Base-by-base conservation (phyloP, 2,329 filamentous ascomycete genomes). In the Stagonosporopsis vannaccii region DNA sequence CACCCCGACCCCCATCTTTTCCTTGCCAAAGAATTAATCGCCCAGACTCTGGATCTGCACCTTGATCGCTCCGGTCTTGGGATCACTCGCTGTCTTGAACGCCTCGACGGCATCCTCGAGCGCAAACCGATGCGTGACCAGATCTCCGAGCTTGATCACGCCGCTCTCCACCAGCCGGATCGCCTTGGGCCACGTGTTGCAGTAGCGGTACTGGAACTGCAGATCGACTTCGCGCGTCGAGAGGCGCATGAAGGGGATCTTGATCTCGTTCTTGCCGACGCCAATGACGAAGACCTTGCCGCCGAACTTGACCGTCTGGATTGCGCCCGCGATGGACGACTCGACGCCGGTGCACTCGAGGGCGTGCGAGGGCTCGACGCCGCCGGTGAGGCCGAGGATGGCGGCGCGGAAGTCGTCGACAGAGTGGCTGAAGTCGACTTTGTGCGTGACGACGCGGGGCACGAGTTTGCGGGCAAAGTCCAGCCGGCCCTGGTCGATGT, bases 251-350 rank as follows among this genome's bases (percentile, higher is more conserved):
- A 98, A 98, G 25, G 94, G 94, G 62, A 98, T 90, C 78, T 86
- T 92, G 82, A 98, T 95, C 82, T 97, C 91, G 75, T 95, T 93
- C 83, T 90, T 94, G 65, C 94, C 95, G 2, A 98, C 93, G 36
- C 94, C 94, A 64, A 97, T 96, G 62, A 98, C 90, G 73, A 98
- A 98, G 50, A 98, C 94, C 79, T 96, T 97, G 68, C 95, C 94
- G 63, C 94, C 95, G 71, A 98, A 98, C 80, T 94, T 96, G 75
- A 90, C 86, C 9, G 91, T 88, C 85, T 93, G 95, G 74, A 97
- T 94, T 49, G 92, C 92, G 25, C 90, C 84, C 6, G 87, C 86
- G 70, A 98, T 90, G 75, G 89, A 93, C 79, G 88, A 91, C 82
- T 97, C 93, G 15, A 97, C 92, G 46, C 95, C 95, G 0, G 95